These are phyloP conservation scores for Pezicula radicicola DNA, from an alignment of 2,329 filamentous ascomycete species.

Conservation along the genomic window DNA sequence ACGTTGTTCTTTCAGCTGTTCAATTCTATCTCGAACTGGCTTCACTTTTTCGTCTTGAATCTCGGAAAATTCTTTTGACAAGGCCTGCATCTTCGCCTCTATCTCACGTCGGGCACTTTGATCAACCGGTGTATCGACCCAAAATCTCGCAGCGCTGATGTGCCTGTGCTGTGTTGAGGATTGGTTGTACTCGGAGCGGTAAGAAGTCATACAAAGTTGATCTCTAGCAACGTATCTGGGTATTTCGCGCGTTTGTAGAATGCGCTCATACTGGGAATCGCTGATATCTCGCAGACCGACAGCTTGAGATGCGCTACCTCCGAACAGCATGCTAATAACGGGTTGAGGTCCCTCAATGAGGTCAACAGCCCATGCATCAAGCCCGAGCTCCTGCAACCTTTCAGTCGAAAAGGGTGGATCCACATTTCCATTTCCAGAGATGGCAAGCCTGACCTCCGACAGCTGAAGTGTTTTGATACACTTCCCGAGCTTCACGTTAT, in stretches of 20 bases:
- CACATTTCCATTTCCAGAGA: not conserved
- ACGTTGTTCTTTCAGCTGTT: constrained; percentile 35
- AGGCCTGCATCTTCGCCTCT: constrained; percentile 43
- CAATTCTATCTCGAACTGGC: constrained; percentile 10
- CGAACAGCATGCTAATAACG: constrained; percentile 85
- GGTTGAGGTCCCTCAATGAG: constrained; percentile 76
- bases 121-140: constrained; percentile 78
- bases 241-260: constrained; percentile 55
- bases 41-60: constrained; percentile 26
- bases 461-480: constrained; percentile 39
- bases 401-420: constrained; percentile 48
- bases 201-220: constrained; percentile 60
- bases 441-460: not conserved
- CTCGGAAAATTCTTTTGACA: constrained; percentile 15
- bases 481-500: constrained; percentile 71
- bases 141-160: constrained; percentile 61
- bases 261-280: constrained; percentile 64
- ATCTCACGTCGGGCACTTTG: constrained; percentile 60
- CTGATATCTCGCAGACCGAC: constrained; percentile 61
- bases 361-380: constrained; percentile 80
- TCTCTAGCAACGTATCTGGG: constrained; percentile 67
- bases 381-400: constrained; percentile 56
- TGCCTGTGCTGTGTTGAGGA: constrained; percentile 67
- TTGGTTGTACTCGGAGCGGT: constrained; percentile 77
- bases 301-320: constrained; percentile 67